Evolutionary conservation across 176 grass and related monocot genomes (phyloP), one percentile per base, ranked within the genome.

Genomic region (Ensete ventricosum): DNA sequence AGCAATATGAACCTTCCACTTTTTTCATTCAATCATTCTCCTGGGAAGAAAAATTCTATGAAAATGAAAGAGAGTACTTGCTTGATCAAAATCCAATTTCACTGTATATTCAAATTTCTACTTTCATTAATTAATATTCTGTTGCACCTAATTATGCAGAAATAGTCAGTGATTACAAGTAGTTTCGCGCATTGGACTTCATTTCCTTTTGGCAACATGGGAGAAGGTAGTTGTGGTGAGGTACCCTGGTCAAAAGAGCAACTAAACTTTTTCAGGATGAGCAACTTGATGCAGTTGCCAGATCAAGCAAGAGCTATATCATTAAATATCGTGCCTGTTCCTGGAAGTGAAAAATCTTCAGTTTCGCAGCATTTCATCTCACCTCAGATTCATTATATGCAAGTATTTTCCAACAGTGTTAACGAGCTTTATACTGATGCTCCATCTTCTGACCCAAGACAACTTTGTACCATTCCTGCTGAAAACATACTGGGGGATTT

Each of bases 381-480:
- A 50, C 51, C 67, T 51, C 43, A 70, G 67, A 9, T 70, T 16
- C 34, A 70, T 70, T 51, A 50, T 70, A 21, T 70, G 67, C 43
- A 50, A 50, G 51, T 52, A 1, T 50, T 1, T 70, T 70, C 67
- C 16, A 70, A 21, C 51, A 8, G 21, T 51, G 43, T 21, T 52
- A 51, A 8, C 48, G 14, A 70, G 2, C 48, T 70, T 70, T 70
- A 14, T 50, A 50, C 3, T 51, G 17, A 49, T 17, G 9, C 19
- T 9, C 67, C n/a, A 8, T 17, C 19, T 60, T 19, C 57, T 60
- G 19, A 8, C 14, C 57, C 64, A 67, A 67, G 64, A 1, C 24
- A 9, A 29, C 64, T 67, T 43, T 51, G 48, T 19, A 9, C 25
- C 8, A 1, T 70, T 51, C 9, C 16, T 25, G 8, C 67, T 70